Base-by-base conservation (phyloP, 805 yeast genomes). In the Scheffersomyces spartinae region DNA sequence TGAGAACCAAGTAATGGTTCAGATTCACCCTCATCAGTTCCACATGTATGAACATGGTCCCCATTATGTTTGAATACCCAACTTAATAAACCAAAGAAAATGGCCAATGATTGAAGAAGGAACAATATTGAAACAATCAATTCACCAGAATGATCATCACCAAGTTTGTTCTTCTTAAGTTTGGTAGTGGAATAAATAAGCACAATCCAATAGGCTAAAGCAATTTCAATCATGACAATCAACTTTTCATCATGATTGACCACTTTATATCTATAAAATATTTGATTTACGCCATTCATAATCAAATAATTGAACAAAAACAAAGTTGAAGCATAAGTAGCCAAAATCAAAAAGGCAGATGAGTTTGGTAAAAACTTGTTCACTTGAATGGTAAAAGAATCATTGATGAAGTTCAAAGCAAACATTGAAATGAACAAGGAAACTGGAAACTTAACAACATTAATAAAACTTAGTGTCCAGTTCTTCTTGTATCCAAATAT, bases 361-460 rank as follows among this genome's bases (percentile, higher is more conserved):
- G 45, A 64, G 42, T 36, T 63, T 42, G 36, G 66, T 44, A 56
- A 38, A 27, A 49, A 55, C 20, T 40, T 47, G 32, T 56, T 55
- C 15, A 33, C 20, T 2, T 42, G 37, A 1, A 32, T 27, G 19
- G 51, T 27, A 9, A 40, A 24, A 7, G 27, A 35, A 9, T 38
- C 40, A 8, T 45, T 42, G 10, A 41, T 29, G 12, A 49, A 24
- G 26, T 43, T 38, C 33, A 55, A 33, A 6, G 42, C 35, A 9
- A 60, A 36, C 8, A 50, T 38, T 0, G 88, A 67, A 6, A 67
- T 26, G 0, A 45, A 40, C 10, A 76, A 37, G 11, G 85, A 61
- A 4, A 74, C 20, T 1, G 94, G 86, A 17, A 75, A 61, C 36
- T 85, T 64, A 12, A 69, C 34, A 35, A 66, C 52, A 31, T 54